Conservation (phyloP, 2,329 filamentous ascomycete genomes). For the Ceratocystis alfenasii region DNA sequence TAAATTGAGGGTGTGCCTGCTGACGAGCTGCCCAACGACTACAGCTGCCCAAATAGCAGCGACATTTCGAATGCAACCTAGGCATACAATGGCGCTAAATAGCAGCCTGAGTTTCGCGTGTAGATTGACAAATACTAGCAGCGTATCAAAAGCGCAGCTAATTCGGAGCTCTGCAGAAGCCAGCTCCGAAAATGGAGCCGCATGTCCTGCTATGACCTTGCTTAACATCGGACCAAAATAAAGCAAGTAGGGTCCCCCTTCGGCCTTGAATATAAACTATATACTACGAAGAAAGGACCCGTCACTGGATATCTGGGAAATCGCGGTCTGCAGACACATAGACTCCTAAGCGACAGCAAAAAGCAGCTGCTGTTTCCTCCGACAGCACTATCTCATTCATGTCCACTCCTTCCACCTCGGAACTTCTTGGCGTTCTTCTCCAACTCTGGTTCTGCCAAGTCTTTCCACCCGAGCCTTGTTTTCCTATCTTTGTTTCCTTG, state of each 20-base stretch:
- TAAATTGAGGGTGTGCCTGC: neutral
- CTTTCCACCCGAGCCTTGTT: constrained; percentile 7
- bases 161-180: neutral
- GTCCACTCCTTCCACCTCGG: neutral
- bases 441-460: neutral
- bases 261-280: neutral
- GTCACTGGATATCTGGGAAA: too few species aligned
- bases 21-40: neutral
- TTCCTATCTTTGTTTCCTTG: too few species aligned
- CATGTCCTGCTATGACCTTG: neutral
- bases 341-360: neutral
- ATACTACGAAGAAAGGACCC: neutral
- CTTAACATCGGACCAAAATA: too few species aligned
- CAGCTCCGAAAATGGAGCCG: neutral
- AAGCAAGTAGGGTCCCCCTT: neutral
- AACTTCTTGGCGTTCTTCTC: constrained; percentile 1
- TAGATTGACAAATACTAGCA: neutral
- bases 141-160: neutral
- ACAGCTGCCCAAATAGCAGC: neutral
- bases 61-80: neutral
- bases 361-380: neutral
- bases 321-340: too few species aligned
- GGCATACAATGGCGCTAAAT: neutral
- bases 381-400: too few species aligned
- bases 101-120: neutral